Percentiles rank a stretch among this genome's conserved stretches.
Conservation (phyloP, 2,329 filamentous ascomycete genomes). For the Graphium sp. region DNA sequence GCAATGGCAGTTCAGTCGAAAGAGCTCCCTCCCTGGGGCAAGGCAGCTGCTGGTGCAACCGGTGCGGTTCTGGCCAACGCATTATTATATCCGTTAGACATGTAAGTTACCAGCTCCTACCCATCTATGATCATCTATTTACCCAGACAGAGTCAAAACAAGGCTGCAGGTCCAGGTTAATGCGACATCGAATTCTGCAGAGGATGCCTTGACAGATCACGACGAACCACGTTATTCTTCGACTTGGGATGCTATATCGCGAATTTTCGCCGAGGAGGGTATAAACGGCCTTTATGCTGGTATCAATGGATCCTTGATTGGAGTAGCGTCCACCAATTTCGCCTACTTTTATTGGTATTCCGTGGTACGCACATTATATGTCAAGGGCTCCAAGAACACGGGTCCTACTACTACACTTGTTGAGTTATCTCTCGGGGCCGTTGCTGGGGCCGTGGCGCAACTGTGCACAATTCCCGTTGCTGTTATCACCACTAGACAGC, state of each 20-base stretch:
- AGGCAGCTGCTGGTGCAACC: conserved; percentile 78
- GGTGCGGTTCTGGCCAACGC: conserved; percentile 92
- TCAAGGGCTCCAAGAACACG: conserved; percentile 34
- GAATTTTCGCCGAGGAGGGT: conserved; percentile 71
- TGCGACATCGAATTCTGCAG: conserved; percentile 16
- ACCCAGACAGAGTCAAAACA: conserved; percentile 64
- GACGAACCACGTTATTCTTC: conserved; percentile 64
- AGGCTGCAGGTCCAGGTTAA: conserved; percentile 79
- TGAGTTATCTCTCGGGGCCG: conserved; percentile 71
- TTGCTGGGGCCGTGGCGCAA: conserved; percentile 82
- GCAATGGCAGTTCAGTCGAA: conserved; percentile 44
- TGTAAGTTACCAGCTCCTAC: conserved; percentile 42
- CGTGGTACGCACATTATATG: conserved; percentile 66
- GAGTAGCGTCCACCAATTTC: conserved; percentile 94
- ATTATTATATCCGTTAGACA: conserved; percentile 88
- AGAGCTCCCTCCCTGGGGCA: conserved; percentile 79
- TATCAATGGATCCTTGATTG: conserved; percentile 70
- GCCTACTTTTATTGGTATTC: conserved; percentile 99
- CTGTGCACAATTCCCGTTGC: conserved; percentile 93
- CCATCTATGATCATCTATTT: not conserved
- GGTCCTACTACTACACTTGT: conserved; percentile 56
- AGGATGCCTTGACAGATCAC: conserved; percentile 22
- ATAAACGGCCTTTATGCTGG: conserved; percentile 72
- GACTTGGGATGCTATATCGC: conserved; percentile 73
- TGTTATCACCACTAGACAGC: conserved; percentile 88